phyloP scores from a whole-genome alignment of 345 rosid species.

The Euphorbia tirucalli region DNA sequence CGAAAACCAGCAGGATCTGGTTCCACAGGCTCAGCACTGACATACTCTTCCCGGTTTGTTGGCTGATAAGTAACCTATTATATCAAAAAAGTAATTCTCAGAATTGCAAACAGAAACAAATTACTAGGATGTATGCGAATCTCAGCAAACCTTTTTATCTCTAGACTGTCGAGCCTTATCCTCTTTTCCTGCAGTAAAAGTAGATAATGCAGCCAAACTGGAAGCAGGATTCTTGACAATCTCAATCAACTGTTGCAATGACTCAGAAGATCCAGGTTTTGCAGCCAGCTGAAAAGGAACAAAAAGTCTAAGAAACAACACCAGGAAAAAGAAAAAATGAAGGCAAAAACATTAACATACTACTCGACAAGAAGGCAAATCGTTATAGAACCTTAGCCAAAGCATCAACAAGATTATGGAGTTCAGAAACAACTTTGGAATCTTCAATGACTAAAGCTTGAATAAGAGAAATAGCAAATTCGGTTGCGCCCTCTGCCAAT shows the following conservation, averaged over 20 bases:
- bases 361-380: neutral
- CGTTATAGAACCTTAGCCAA: slow-evolving; percentile 61
- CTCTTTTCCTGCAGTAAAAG: slow-evolving; percentile 53
- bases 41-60: slow-evolving; percentile 52
- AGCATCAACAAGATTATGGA: slow-evolving; percentile 88
- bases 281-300: slow-evolving; percentile 67
- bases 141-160: slow-evolving; percentile 64
- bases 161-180: slow-evolving; percentile 59
- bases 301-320: slow-evolving; percentile 17
- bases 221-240: slow-evolving; percentile 65
- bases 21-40: slow-evolving; percentile 49
- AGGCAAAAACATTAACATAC: neutral
- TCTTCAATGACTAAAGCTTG: slow-evolving; percentile 78
- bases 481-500: slow-evolving; percentile 81
- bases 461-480: slow-evolving; percentile 76
- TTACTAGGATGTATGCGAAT: neutral
- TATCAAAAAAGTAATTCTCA: slow-evolving; percentile 20
- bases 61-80: slow-evolving; percentile 50
- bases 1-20: slow-evolving; percentile 78
- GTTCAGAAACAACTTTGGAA: slow-evolving; percentile 88
- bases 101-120: slow-evolving; percentile 4
- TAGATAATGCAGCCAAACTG: slow-evolving; percentile 39
- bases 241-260: slow-evolving; percentile 82
- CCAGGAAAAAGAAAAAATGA: neutral
- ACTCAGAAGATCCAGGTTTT: slow-evolving; percentile 78